A percentile compares a stretch with the other conserved stretches of the same genome.
Evolutionary conservation across 2,329 filamentous ascomycete genomes (phyloP).

Genomic region (Colletotrichum sp.): DNA sequence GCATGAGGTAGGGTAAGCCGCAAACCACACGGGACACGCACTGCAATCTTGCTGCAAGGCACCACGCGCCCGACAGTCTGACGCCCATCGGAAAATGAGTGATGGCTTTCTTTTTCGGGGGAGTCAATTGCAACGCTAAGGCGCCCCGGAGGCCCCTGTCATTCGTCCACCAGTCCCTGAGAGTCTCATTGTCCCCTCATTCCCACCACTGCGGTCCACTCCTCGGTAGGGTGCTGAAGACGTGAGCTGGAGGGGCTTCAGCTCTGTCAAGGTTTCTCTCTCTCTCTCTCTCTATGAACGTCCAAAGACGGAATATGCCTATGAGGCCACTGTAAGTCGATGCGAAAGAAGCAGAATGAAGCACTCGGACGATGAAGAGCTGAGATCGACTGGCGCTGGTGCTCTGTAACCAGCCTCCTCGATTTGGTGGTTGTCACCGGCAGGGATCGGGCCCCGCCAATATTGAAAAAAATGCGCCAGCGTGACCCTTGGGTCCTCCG

Average conservation of each 20-base stretch:
- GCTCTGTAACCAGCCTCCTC: background rate
- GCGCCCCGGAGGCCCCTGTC: conserved; percentile 1
- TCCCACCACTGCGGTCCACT: background rate
- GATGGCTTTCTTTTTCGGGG: background rate
- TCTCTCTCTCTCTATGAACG: background rate
- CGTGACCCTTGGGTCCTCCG: background rate
- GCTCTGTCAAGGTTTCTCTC: background rate
- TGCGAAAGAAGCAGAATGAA: background rate
- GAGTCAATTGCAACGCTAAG: conserved; percentile 5
- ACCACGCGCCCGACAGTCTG: background rate
- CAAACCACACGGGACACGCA: background rate
- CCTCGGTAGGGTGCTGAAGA: background rate
- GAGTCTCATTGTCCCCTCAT: conserved; percentile 14
- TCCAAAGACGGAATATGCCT: background rate
- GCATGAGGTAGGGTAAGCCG: background rate
- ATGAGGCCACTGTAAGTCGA: background rate
- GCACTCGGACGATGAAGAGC: background rate
- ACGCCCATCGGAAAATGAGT: background rate
- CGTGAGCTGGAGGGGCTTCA: background rate
- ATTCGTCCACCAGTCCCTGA: conserved; percentile 5
- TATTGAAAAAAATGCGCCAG: background rate
- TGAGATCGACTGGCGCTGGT: background rate
- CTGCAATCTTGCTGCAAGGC: conserved; percentile 11
- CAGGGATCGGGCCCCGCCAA: background rate
- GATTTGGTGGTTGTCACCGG: background rate